phyloP scores from a whole-genome alignment of 2,329 filamentous ascomycete genomes.

The Madurella mycetomatis region DNA sequence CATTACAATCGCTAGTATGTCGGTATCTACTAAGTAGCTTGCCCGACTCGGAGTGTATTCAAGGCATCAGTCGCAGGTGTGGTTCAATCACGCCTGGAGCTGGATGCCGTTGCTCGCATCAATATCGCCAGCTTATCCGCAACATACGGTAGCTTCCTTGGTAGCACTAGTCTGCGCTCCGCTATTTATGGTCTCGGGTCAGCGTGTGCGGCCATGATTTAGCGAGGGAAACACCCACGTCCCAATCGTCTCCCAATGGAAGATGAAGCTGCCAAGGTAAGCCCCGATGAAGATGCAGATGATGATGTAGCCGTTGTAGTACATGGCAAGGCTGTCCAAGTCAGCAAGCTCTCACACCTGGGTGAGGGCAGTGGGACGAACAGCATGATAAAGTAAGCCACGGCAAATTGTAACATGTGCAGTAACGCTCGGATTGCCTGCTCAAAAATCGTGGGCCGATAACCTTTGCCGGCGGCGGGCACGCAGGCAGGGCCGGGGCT shows the following conservation, averaged over 20 bases:
- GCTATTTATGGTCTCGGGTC: not conserved
- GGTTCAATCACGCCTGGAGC: too few species aligned
- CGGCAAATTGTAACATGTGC: slow-evolving; percentile 66
- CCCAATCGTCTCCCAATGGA: slow-evolving; percentile 61
- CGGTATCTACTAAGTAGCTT: too few species aligned
- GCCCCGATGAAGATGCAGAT: slow-evolving; percentile 76
- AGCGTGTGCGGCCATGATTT: not conserved
- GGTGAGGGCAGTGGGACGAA: slow-evolving; percentile 21
- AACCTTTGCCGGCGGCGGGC: slow-evolving; percentile 20
- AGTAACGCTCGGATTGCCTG: slow-evolving; percentile 63
- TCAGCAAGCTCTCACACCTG: not conserved
- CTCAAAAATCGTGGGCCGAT: slow-evolving; percentile 58
- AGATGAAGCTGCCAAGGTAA: slow-evolving; percentile 67
- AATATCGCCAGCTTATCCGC: slow-evolving; percentile 14
- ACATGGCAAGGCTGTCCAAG: slow-evolving; percentile 45
- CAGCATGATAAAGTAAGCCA: slow-evolving; percentile 78
- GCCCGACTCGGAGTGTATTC: too few species aligned
- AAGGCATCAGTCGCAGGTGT: too few species aligned
- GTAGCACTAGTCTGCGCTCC: slow-evolving; percentile 22
- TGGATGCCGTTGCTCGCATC: not conserved
- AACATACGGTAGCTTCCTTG: slow-evolving; percentile 28
- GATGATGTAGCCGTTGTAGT: slow-evolving; percentile 70
- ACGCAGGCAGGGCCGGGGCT: slow-evolving; percentile 4
- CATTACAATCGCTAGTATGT: too few species aligned
- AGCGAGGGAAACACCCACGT: slow-evolving; percentile 13